These are phyloP conservation scores for Pythium sp. DNA, from an alignment of 352 stramenopile genomes.

Conservation along the genomic window DNA sequence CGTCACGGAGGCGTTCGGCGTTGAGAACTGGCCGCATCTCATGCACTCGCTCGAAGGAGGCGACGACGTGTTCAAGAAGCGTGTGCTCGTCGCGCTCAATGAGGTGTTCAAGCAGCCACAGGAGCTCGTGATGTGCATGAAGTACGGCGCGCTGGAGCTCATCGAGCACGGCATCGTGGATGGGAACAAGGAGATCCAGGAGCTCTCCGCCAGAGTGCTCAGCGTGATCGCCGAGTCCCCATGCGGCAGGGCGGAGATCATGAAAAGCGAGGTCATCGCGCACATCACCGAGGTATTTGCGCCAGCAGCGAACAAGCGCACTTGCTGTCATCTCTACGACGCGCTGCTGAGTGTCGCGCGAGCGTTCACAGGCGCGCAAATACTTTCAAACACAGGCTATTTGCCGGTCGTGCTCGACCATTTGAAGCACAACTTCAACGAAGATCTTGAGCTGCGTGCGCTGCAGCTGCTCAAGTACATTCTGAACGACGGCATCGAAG, in stretches of 20 bases:
- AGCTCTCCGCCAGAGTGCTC: conserved; percentile 49
- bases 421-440: conserved; percentile 29
- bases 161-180: conserved; percentile 42
- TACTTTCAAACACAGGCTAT: conserved; percentile 48
- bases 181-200: conserved; percentile 36
- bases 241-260: conserved; percentile 34
- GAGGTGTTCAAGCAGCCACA: conserved; percentile 60
- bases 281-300: conserved; percentile 51
- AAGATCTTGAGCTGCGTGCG: conserved; percentile 40
- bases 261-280: conserved; percentile 34
- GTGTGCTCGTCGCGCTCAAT: conserved; percentile 44
- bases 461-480: conserved; percentile 63
- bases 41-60: conserved; percentile 57
- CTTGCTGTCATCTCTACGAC: conserved; percentile 50
- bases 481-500: conserved; percentile 59
- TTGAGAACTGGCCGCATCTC: conserved; percentile 68
- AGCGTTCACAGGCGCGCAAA: conserved; percentile 44
- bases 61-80: conserved; percentile 43
- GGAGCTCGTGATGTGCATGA: conserved; percentile 62
- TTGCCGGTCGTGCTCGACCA: conserved; percentile 50
- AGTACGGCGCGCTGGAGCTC: conserved; percentile 52
- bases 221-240: conserved; percentile 53
- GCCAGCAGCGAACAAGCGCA: conserved; percentile 22
- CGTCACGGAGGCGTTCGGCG: conserved; percentile 64
- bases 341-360: conserved; percentile 38